Conservation (phyloP, 305 asterid species). For the Fraxinus sp. region DNA sequence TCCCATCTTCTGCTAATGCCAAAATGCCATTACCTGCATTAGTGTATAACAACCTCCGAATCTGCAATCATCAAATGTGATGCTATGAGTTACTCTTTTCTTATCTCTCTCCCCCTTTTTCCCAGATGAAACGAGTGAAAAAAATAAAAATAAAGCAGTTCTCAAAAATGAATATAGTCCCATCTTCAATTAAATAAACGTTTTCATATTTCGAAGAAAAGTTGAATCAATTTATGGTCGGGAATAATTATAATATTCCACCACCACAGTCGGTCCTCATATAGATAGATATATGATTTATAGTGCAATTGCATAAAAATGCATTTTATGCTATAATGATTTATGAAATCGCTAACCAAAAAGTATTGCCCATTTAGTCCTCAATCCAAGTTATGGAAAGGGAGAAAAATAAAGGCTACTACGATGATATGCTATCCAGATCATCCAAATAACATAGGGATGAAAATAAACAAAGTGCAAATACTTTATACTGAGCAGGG, state of each 20-base stretch:
- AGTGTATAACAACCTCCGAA: constrained; percentile 67
- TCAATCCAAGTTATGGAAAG: background rate
- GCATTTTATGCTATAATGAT: background rate
- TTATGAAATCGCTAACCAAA: background rate
- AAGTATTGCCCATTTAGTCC: background rate
- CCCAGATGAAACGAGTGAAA: background rate
- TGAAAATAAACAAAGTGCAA: background rate
- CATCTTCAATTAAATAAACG: background rate
- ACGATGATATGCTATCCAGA: background rate
- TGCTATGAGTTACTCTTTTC: background rate
- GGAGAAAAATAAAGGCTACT: background rate
- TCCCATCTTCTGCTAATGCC: constrained; percentile 65
- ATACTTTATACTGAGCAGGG: background rate
- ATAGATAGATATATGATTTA: background rate
- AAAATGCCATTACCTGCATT: constrained; percentile 61
- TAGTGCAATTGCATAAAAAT: background rate
- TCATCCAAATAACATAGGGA: background rate
- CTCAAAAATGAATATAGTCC: background rate
- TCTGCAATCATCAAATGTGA: constrained; percentile 44
- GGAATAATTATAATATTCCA: background rate
- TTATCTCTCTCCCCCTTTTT: background rate
- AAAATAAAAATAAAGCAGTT: background rate
- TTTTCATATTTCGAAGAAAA: background rate
- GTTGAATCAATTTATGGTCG: background rate
- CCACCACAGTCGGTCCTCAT: background rate